These are phyloP conservation scores for Phytophthora megakarya DNA, from an alignment of 352 stramenopile genomes.

Conservation along the genomic window DNA sequence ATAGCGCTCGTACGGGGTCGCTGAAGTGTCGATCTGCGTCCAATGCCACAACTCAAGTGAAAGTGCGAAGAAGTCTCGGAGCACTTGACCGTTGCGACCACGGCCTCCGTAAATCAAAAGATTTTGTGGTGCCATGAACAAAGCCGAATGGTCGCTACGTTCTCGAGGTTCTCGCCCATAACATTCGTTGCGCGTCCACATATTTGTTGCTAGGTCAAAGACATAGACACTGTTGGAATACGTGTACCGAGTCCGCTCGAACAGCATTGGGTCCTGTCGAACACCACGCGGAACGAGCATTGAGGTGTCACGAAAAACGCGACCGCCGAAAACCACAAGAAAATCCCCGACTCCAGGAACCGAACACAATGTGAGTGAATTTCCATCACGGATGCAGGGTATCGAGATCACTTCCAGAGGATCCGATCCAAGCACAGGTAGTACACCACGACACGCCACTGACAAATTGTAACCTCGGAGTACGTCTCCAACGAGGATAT, in stretches of 20 bases:
- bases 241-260: slow-evolving; percentile 62
- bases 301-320: slow-evolving; percentile 55
- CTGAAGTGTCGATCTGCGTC: slow-evolving; percentile 41
- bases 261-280: slow-evolving; percentile 44
- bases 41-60: slow-evolving; percentile 58
- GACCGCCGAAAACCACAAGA: slow-evolving; percentile 60
- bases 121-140: slow-evolving; percentile 54
- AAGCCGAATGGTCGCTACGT: slow-evolving; percentile 60
- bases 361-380: slow-evolving; percentile 65
- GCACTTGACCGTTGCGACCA: slow-evolving; percentile 55
- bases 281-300: slow-evolving; percentile 41
- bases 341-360: slow-evolving; percentile 25
- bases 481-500: slow-evolving; percentile 42
- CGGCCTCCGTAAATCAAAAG: slow-evolving; percentile 62
- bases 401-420: slow-evolving; percentile 48
- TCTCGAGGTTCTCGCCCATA: slow-evolving; percentile 38
- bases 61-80: slow-evolving; percentile 56
- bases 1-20: slow-evolving; percentile 41
- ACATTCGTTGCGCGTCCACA: slow-evolving; percentile 53
- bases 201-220: slow-evolving; percentile 42
- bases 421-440: slow-evolving; percentile 36
- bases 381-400: slow-evolving; percentile 57
- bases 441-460: slow-evolving; percentile 24
- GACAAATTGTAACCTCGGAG: slow-evolving; percentile 32
- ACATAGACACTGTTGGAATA: slow-evolving; percentile 68